A percentile compares a stretch with the other conserved stretches of the same genome.
phyloP scores from a whole-genome alignment of 305 asterid genomes.

The Fraxinus paxiana region DNA sequence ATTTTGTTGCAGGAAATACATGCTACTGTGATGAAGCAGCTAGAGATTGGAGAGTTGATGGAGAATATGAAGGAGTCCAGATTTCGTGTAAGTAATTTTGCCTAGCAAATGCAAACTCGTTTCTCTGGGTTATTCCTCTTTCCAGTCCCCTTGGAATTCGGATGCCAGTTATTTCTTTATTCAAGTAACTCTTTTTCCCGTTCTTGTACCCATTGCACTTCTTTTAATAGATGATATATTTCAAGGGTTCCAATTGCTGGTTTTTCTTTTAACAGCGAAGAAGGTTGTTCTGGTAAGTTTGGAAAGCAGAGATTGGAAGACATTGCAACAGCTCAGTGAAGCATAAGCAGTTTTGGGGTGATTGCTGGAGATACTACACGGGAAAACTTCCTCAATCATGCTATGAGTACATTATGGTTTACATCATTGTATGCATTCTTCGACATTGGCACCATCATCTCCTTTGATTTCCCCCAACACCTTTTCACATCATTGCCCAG shows the following conservation, averaged over 20 bases:
- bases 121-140: not conserved
- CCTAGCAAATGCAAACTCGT: not conserved
- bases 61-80: slow-evolving; percentile 56
- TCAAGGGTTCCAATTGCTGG: not conserved
- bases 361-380: not conserved
- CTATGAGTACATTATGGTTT: not conserved
- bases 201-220: not conserved
- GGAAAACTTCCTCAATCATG: not conserved
- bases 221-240: not conserved
- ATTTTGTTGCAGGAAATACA: slow-evolving; percentile 53
- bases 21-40: slow-evolving; percentile 67
- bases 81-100: slow-evolving; percentile 35
- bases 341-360: not conserved
- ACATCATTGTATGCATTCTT: not conserved
- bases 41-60: slow-evolving; percentile 60
- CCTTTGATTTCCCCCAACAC: not conserved
- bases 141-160: not conserved
- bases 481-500: not conserved
- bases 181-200: not conserved
- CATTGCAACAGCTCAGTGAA: not conserved
- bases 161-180: not conserved
- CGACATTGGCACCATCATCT: not conserved
- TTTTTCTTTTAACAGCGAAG: slow-evolving; percentile 13
- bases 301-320: not conserved
- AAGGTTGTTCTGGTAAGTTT: not conserved